Conservation (phyloP, 225 moss, liverwort and hornwort species). For the Bryum argenteum region DNA sequence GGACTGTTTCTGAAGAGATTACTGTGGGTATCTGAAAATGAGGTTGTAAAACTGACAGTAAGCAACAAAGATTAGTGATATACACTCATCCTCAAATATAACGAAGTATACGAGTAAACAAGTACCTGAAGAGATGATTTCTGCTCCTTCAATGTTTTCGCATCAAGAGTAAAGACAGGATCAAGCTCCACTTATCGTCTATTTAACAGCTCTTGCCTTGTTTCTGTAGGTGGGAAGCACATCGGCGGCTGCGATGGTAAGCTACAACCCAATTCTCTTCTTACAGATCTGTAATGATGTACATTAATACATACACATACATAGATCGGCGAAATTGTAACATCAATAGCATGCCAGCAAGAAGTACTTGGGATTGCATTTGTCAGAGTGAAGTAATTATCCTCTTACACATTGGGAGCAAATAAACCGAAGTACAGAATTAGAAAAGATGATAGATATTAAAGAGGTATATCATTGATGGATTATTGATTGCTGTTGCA, state of each 20-base stretch:
- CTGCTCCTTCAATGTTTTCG: no score
- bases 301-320: no score
- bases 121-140: no score
- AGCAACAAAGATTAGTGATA: no score
- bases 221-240: slow-evolving; percentile 54
- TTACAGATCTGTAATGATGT: not conserved
- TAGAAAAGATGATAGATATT: not conserved
- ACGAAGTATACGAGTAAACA: no score
- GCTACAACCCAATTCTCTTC: not conserved
- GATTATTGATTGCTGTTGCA: slow-evolving; percentile 24
- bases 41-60: no score
- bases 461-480: not conserved
- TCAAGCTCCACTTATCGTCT: not conserved
- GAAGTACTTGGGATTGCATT: not conserved
- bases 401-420: slow-evolving; percentile 4
- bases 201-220: slow-evolving; percentile 11
- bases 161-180: not conserved
- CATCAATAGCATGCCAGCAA: not conserved
- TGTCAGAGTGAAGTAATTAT: not conserved
- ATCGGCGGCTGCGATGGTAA: slow-evolving; percentile 65
- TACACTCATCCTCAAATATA: no score
- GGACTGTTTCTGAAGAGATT: no score
- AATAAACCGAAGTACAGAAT: not conserved
- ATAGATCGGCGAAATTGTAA: no score
- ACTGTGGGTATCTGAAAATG: no score